These are phyloP conservation scores for Pseudogymnoascus sp. DNA, from an alignment of 2,329 filamentous ascomycete species.

Conservation along the genomic window DNA sequence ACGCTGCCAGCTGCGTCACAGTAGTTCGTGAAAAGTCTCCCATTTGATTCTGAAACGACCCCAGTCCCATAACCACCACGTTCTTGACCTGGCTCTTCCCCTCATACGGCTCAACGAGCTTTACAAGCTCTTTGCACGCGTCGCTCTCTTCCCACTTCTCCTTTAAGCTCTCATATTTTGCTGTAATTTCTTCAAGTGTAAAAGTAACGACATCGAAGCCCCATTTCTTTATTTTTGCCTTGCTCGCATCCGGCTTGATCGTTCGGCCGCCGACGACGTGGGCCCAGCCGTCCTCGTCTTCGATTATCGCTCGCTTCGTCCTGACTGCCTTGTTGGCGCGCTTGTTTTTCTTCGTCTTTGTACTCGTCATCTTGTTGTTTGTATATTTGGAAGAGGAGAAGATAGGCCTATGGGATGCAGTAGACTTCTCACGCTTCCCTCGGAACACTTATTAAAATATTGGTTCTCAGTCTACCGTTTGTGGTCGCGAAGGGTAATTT, in stretches of 20 bases:
- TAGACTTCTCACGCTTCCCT: not conserved
- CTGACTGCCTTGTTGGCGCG: slow-evolving; percentile 15
- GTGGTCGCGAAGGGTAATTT: not conserved
- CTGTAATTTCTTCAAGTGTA: slow-evolving; percentile 22
- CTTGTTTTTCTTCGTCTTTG: not conserved
- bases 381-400: not conserved
- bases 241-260: not conserved
- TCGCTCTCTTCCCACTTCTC: slow-evolving; percentile 23
- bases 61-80: slow-evolving; percentile 25
- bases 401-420: not conserved
- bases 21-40: slow-evolving; percentile 23
- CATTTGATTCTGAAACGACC: slow-evolving; percentile 24
- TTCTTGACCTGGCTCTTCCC: slow-evolving; percentile 17
- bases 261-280: slow-evolving; percentile 23
- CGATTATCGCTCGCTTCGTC: slow-evolving; percentile 24
- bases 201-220: not conserved
- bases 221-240: not conserved
- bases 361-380: not conserved
- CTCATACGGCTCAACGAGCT: not conserved
- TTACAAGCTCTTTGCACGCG: slow-evolving; percentile 15
- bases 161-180: slow-evolving; percentile 19
- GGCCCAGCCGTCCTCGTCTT: slow-evolving; percentile 27
- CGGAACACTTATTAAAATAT: not conserved
- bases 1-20: slow-evolving; percentile 25
- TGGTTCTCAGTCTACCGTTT: not conserved